phyloP scores from a whole-genome alignment of 129 eudicot genomes.

The Flaveria sonorensis region DNA sequence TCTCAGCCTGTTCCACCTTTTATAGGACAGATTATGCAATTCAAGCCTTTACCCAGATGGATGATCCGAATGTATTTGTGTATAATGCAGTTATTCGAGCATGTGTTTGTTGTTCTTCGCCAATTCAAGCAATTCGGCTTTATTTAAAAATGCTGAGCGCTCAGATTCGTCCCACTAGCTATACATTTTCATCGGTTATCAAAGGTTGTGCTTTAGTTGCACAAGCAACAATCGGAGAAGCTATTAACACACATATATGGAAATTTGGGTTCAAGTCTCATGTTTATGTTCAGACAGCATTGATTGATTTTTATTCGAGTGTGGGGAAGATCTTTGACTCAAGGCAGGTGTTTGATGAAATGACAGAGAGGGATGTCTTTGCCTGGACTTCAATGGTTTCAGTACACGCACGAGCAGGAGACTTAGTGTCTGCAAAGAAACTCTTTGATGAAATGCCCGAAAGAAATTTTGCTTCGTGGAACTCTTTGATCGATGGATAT shows the following conservation, averaged over 20 bases:
- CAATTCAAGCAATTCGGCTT: slow-evolving; percentile 45
- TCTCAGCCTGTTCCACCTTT: slow-evolving; percentile 56
- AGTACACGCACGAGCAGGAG: slow-evolving; percentile 55
- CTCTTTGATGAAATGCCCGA: slow-evolving; percentile 78
- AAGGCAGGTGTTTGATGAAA: slow-evolving; percentile 64
- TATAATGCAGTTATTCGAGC: slow-evolving; percentile 76
- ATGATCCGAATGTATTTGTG: slow-evolving; percentile 63
- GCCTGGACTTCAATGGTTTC: slow-evolving; percentile 69
- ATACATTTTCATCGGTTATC: slow-evolving; percentile 63
- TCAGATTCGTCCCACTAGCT: slow-evolving; percentile 60
- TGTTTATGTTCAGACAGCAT: slow-evolving; percentile 64
- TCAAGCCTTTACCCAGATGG: slow-evolving; percentile 56
- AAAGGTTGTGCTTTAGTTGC: slow-evolving; percentile 51
- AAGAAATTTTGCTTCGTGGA: slow-evolving; percentile 65
- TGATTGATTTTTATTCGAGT: slow-evolving; percentile 72
- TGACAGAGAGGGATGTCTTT: slow-evolving; percentile 64
- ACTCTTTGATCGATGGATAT: slow-evolving; percentile 70
- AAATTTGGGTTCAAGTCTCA: slow-evolving; percentile 58
- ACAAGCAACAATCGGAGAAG: slow-evolving; percentile 48
- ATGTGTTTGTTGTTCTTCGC: slow-evolving; percentile 51
- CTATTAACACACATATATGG: slow-evolving; percentile 67
- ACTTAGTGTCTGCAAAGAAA: slow-evolving; percentile 56
- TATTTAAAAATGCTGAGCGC: slow-evolving; percentile 59
- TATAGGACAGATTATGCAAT: slow-evolving; percentile 48
- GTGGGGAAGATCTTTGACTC: slow-evolving; percentile 45